Evolutionary conservation across 768 basidiomycete species (phyloP).

Genomic region (Lentinula aciculospora): DNA sequence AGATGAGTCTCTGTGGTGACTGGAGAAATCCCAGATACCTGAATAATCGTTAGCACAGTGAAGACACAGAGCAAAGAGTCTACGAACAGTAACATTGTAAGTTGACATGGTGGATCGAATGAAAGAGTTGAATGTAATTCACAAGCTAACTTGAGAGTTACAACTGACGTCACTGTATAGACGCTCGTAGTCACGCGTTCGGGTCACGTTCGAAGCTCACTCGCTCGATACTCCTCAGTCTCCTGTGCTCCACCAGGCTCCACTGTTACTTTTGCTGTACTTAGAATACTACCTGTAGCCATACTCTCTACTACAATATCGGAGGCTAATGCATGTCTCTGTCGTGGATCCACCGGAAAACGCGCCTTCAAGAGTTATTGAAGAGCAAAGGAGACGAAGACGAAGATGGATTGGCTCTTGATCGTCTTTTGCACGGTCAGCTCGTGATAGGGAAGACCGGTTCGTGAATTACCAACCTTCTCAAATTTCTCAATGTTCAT

Average conservation of each 20-base stretch:
- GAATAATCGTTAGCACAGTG: background rate
- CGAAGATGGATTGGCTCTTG: conserved; percentile 59
- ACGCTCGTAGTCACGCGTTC: no score
- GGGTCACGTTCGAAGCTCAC: no score
- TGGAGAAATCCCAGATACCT: conserved; percentile 38
- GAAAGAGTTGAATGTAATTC: background rate
- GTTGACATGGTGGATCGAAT: conserved; percentile 2
- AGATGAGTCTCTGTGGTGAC: conserved; percentile 64
- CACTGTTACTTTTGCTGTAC: background rate
- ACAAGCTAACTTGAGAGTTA: no score
- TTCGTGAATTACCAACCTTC: conserved; percentile 21
- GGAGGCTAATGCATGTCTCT: conserved; percentile 52
- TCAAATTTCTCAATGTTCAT: conserved; percentile 6
- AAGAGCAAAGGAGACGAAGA: conserved; percentile 55
- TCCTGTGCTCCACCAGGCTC: no score
- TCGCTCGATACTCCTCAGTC: no score
- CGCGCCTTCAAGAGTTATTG: conserved; percentile 52
- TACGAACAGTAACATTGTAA: background rate
- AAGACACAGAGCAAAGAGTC: background rate
- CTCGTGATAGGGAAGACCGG: conserved; percentile 70
- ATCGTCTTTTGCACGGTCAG: conserved; percentile 73
- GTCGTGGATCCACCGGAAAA: conserved; percentile 71
- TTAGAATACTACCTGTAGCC: background rate
- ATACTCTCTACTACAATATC: background rate
- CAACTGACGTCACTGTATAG: no score